phyloP scores from a whole-genome alignment of 768 basidiomycete genomes.

The Phylloporus sp. region DNA sequence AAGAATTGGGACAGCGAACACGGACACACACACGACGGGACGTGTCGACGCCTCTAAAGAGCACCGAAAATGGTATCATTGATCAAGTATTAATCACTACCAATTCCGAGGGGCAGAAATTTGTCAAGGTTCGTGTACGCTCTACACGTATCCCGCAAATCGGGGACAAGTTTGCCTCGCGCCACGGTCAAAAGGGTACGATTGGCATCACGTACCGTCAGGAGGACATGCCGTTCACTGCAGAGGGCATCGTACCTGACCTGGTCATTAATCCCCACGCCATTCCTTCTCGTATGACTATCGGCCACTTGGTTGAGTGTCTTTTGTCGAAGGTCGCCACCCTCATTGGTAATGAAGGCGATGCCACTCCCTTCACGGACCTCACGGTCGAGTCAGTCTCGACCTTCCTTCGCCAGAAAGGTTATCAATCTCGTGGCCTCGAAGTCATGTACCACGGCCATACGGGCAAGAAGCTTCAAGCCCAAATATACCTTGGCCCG shows the following conservation, averaged over 20 bases:
- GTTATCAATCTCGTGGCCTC: constrained; percentile 94
- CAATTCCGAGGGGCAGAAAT: constrained; percentile 93
- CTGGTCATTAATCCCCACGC: constrained; percentile 99
- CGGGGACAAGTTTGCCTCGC: constrained; percentile 98
- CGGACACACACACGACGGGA: constrained; percentile 89
- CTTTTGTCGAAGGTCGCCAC: constrained; percentile 94
- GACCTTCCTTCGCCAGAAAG: constrained; percentile 77
- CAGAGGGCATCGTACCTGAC: constrained; percentile 94
- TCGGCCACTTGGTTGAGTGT: constrained; percentile 99
- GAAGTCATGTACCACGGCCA: constrained; percentile 99
- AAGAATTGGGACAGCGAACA: constrained; percentile 96
- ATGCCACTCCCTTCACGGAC: constrained; percentile 98
- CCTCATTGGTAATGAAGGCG: constrained; percentile 93
- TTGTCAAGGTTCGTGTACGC: constrained; percentile 95
- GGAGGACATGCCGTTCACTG: constrained; percentile 99
- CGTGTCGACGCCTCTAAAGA: constrained; percentile 96
- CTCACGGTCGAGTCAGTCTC: constrained; percentile 98
- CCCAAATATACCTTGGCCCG: constrained; percentile 96
- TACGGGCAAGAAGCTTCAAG: constrained; percentile 95
- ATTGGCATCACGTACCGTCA: constrained; percentile 99
- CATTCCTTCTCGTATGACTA: constrained; percentile 99
- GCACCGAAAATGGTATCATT: constrained; percentile 95
- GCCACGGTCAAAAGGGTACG: constrained; percentile 99
- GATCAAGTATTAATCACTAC: constrained; percentile 97
- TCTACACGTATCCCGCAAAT: constrained; percentile 96